Evolutionary conservation across 1,139 yeast genomes (phyloP).

Genomic region (Scheffersomyces segobiensis): DNA sequence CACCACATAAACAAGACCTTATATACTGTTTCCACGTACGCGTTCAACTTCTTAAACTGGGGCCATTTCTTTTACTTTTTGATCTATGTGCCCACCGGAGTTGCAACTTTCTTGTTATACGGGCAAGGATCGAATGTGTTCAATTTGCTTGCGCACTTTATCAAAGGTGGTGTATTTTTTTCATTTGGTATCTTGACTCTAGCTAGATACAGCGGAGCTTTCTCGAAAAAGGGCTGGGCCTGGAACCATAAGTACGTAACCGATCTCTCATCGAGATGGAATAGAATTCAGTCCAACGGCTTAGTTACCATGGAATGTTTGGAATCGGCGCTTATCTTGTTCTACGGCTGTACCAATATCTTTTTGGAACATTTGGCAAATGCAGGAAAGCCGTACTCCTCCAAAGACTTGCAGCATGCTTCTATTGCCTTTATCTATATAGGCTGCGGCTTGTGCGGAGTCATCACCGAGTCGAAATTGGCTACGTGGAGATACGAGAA

Average conservation of each 20-base stretch:
- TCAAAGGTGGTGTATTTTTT: constrained; percentile 91
- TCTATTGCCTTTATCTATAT: constrained; percentile 93
- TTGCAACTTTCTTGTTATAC: constrained; percentile 68
- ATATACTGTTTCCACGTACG: constrained; percentile 12
- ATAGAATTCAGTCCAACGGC: constrained; percentile 51
- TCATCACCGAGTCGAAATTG: constrained; percentile 67
- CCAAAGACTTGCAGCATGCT: constrained; percentile 92
- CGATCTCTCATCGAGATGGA: constrained; percentile 31
- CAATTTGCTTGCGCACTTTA: constrained; percentile 89
- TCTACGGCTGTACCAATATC: constrained; percentile 85
- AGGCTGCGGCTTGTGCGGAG: constrained; percentile 92
- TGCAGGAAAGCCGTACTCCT: constrained; percentile 83
- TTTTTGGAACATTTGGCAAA: constrained; percentile 79
- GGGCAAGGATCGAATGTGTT: constrained; percentile 71
- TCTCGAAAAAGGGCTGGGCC: constrained; percentile 77
- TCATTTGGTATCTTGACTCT: constrained; percentile 72
- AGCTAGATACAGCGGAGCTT: constrained; percentile 85
- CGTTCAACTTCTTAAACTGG: constrained; percentile 61
- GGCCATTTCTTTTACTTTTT: constrained; percentile 64
- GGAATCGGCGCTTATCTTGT: constrained; percentile 75
- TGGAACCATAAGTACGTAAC: constrained; percentile 69
- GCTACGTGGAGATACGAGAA: constrained; percentile 47
- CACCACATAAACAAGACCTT: constrained; percentile 5
- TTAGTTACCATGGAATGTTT: constrained; percentile 80
- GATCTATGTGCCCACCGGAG: constrained; percentile 68